Percentiles rank a stretch among this genome's conserved stretches.
Conservation (phyloP, 116 monocot species). For the Phalaenopsis hybrid region DNA sequence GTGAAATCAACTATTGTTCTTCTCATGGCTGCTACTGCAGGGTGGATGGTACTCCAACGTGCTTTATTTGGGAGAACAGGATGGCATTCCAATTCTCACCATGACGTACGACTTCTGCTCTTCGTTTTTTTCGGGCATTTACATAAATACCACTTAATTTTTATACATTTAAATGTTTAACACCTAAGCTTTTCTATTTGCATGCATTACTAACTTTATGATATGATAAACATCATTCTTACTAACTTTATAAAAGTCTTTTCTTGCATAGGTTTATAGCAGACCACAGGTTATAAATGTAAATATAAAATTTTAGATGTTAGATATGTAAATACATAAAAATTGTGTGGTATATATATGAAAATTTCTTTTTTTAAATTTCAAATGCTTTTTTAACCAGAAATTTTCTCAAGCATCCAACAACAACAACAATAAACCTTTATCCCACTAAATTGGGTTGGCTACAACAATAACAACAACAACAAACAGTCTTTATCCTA, state of each 20-base stretch:
- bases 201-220: slow-evolving; percentile 12
- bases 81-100: slow-evolving; percentile 66
- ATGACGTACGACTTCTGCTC: slow-evolving; percentile 69
- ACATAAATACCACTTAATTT: no score
- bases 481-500: not conserved
- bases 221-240: no score
- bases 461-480: slow-evolving; percentile 11
- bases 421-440: slow-evolving; percentile 10
- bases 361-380: no score
- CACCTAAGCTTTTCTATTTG: no score
- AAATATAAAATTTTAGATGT: no score
- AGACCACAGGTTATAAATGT: no score
- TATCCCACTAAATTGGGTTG: slow-evolving; percentile 22
- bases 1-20: not conserved
- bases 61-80: slow-evolving; percentile 62
- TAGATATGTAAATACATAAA: no score
- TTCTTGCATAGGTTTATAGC: no score
- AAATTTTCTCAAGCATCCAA: no score
- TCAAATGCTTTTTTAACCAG: no score
- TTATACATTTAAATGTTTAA: no score
- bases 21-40: slow-evolving; percentile 30
- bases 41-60: slow-evolving; percentile 76
- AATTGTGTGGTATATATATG: no score
- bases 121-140: not conserved
- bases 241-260: not conserved